These are phyloP conservation scores for Ustilago curta DNA, from an alignment of 1,284 basidiomycete genomes.

Conservation along the genomic window DNA sequence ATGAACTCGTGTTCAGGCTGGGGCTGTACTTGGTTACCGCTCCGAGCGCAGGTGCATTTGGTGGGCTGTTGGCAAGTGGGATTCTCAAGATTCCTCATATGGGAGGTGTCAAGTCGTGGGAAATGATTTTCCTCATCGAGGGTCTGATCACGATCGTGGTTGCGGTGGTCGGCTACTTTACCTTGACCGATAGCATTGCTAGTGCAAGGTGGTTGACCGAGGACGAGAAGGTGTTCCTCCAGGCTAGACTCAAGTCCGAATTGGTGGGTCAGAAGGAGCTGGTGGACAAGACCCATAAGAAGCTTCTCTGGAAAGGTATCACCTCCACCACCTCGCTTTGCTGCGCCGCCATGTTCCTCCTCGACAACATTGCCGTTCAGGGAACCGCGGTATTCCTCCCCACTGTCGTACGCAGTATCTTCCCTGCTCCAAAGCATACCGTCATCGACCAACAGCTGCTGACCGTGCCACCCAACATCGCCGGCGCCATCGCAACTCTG, in stretches of 20 bases:
- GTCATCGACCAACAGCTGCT: conserved; percentile 68
- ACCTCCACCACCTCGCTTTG: conserved; percentile 48
- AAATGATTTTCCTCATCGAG: conserved; percentile 69
- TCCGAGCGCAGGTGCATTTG: conserved; percentile 63
- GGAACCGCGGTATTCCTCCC: conserved; percentile 68
- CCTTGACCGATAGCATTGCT: conserved; percentile 67
- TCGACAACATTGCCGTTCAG: conserved; percentile 68
- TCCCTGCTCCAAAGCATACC: conserved; percentile 59
- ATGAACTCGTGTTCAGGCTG: conserved; percentile 68
- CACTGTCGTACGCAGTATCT: conserved; percentile 69
- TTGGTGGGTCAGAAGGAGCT: conserved; percentile 46
- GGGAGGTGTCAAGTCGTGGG: conserved; percentile 60
- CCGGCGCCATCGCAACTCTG: conserved; percentile 62
- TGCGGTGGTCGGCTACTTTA: conserved; percentile 64
- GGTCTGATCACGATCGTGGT: conserved; percentile 69
- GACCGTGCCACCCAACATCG: conserved; percentile 69
- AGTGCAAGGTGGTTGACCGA: conserved; percentile 68
- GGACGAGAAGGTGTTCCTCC: conserved; percentile 65
- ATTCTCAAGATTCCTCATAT: conserved; percentile 46
- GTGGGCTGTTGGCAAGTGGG: conserved; percentile 63
- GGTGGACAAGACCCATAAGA: conserved; percentile 48
- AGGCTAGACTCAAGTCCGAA: conserved; percentile 45
- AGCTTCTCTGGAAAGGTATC: conserved; percentile 48
- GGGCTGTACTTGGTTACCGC: conserved; percentile 62
- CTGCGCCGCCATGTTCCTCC: conserved; percentile 67